These are phyloP conservation scores for Mycena belliarum DNA, from an alignment of 768 basidiomycete genomes.

Conservation along the genomic window DNA sequence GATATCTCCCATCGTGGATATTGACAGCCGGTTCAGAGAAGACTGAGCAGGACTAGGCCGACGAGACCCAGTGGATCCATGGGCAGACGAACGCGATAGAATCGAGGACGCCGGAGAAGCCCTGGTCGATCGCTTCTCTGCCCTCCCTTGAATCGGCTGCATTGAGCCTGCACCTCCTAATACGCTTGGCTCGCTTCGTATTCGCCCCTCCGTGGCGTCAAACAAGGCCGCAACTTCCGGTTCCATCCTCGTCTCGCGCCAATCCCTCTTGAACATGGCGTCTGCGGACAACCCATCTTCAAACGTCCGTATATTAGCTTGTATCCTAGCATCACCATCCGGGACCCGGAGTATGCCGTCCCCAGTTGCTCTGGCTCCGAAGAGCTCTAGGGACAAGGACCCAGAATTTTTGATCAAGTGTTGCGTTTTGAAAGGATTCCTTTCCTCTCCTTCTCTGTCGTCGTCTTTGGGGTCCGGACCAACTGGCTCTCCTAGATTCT, in stretches of 20 bases:
- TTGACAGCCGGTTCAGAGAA: constrained; percentile 41
- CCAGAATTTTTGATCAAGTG: constrained; percentile 60
- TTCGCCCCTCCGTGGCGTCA: constrained; percentile 9
- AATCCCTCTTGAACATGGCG: constrained; percentile 70
- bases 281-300: constrained; percentile 67
- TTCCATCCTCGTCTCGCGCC: constrained; percentile 68
- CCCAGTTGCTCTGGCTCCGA: constrained; percentile 64
- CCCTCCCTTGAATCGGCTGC: constrained; percentile 15
- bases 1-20: constrained; percentile 43
- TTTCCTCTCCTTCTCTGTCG: constrained; percentile 41
- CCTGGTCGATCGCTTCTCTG: constrained; percentile 31
- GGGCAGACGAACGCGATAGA: constrained; percentile 44
- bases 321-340: constrained; percentile 34
- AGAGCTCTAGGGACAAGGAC: constrained; percentile 72
- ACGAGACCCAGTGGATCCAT: constrained; percentile 52
- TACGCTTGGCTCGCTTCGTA: constrained; percentile 24
- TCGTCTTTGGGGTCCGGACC: constrained; percentile 45
- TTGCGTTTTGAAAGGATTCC: constrained; percentile 35
- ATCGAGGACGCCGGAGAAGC: constrained; percentile 46
- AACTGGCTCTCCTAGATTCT: constrained; percentile 65
- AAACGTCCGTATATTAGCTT: constrained; percentile 56
- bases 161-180: constrained; percentile 15
- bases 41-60: constrained; percentile 53
- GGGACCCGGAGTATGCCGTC: constrained; percentile 47
- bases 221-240: constrained; percentile 34